Evolutionary conservation across 2,329 filamentous ascomycete species (phyloP), one percentile per base, ranked within the genome.

Genomic region (Penicillium sp.): DNA sequence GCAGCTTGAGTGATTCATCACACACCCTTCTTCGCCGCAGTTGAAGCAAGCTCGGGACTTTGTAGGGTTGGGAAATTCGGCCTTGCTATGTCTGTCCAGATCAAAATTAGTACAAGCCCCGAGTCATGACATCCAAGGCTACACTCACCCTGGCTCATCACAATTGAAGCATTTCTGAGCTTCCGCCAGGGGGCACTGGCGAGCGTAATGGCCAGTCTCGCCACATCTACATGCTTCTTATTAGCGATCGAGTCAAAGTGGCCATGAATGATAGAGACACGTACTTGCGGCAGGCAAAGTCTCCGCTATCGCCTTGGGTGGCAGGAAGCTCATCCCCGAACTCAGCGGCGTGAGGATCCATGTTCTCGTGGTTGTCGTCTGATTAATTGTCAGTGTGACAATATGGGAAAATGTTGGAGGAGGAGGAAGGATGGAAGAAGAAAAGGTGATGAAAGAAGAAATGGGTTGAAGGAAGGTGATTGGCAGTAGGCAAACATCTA

Each of bases 61-160:
- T 25, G 76, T 76, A 60, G 79, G 78, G 43, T 80, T 76, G 33
- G 78, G 73, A 57, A 81, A 82, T 1, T 81, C 78, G 0, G 72
- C 68, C 64, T 81, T 82, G 65, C 60, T 70, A 58, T 82, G 79
- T 16, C 78, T 80, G 55, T 51, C 5, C 54, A 30, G n/a, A 3
- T 30, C 52, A 38, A 25, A 35, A 57, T 57, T 57, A 65, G 46
- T 40, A 37, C 13, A 38, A 30, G 13, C 26, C 35, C 11, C 22
- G 30, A 22, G 52, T 3, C 22, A 28, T 16, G 14, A 10, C 8
- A n/a, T 40, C 26, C 16, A 28, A 30, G 37, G 3, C 22, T 16
- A 35, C 4, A 59, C 63, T 67, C 66, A 75, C 77, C 78, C 75
- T 68, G 77, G 72, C 70, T 81, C 69, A 46, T 76, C 76, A 64